phyloP scores from a whole-genome alignment of 169 alveolate species.

The Plasmodium relictum region DNA sequence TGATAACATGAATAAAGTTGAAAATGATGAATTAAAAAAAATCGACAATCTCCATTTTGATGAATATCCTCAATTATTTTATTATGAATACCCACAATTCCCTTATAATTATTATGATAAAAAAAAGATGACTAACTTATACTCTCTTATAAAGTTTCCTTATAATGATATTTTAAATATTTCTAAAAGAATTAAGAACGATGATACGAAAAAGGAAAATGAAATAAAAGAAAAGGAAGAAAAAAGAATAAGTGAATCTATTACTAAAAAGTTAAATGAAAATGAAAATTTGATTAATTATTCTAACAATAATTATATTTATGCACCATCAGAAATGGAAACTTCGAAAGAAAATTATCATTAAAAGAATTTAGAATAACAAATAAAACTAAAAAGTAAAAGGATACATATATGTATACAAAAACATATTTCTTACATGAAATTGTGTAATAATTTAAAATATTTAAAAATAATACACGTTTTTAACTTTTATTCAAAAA shows the following conservation, averaged over 20 bases:
- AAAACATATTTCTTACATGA: not conserved
- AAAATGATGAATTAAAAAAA: conserved; percentile 17
- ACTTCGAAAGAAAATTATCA: conserved; percentile 70
- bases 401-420: not conserved
- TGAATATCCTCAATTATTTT: conserved; percentile 50
- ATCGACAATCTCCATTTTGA: conserved; percentile 43
- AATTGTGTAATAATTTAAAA: not conserved
- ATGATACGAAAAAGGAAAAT: not conserved
- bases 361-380: not conserved
- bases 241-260: not conserved
- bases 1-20: not conserved
- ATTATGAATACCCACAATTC: conserved; percentile 71
- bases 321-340: conserved; percentile 77
- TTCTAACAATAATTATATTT: conserved; percentile 29
- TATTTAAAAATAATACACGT: no score
- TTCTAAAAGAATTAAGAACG: conserved; percentile 22
- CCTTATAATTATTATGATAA: conserved; percentile 71
- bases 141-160: conserved; percentile 63
- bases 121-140: conserved; percentile 61
- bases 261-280: not conserved
- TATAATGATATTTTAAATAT: conserved; percentile 69
- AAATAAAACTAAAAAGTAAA: no score
- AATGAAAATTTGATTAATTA: conserved; percentile 9
- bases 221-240: not conserved
- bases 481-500: not conserved